Evolutionary conservation across 2,329 filamentous ascomycete species (phyloP), one percentile per base, ranked within the genome.

Genomic region (Phyllosticta paracitricarpa): DNA sequence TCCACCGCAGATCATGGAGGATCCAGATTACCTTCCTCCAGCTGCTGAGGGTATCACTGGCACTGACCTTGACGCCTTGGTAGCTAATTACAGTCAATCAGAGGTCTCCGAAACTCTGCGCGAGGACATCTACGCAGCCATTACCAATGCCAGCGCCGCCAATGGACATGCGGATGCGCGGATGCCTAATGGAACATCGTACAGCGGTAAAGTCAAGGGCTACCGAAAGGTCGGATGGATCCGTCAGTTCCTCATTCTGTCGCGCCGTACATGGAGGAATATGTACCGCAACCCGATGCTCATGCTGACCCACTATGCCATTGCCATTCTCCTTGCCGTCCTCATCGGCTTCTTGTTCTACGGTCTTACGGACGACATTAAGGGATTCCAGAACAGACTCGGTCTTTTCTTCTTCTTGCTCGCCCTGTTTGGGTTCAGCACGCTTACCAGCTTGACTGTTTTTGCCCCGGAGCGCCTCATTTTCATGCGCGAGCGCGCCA

Each of bases 231-330:
- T 97, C 62, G 86, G 93, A 55, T 86, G 92, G 66, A 69, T 82
- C 8, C 82, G 87, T 53, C 94, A 99, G 73, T 97, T 99, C 74
- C 71, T 87, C 60, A 97, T 99, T 67, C 80, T 99, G 12, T 96
- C 93, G 0, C 83, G 86, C 68, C 85, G 94, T 54, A 99, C 94
- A 0, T 99, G 93, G 93, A 91, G 89, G 71, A 99, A 99, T 71
- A 81, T 99, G 6, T 97, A 99, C 78, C 87, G 94, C 62, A 97
- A 99, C 73, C 94, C 94, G 1, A 92, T 97, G 84, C 79, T 99
- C 63, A 99, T 99, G 94, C 83, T 99, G 62, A 97, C 92, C 0
- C 94, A 99, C 76, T 99, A 97, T 71, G 94, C 94, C 48, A 97
- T 97, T 66, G 91, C 94, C 7, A 97, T 99, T 63, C 78, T 97